Evolutionary conservation across 129 eudicot genomes (phyloP), one percentile per base, ranked within the genome.

Genomic region (Flaveria robusta): DNA sequence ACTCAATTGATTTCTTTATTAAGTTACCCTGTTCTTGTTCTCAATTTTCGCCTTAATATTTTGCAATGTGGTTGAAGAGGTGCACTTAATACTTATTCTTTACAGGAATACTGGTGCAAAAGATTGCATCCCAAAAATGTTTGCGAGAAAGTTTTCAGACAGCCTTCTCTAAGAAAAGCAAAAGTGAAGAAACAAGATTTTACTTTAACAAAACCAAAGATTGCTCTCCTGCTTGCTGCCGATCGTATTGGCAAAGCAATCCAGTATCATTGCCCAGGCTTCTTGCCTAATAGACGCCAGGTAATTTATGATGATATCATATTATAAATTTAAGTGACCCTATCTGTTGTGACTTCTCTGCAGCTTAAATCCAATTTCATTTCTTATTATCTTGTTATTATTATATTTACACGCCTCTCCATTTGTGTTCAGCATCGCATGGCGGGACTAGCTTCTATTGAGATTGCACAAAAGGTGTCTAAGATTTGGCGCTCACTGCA

Each of bases 401-500:
- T 26, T 71, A 8, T 71, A 31, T 72, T 27, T 34, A 22, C 45
- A 12, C 7, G 47, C 45, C 20, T 60, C 65, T 16, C n/a, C 41
- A 5, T 60, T 14, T 8, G 51, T 54, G 43, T 72, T 52, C 92
- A 94, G 98, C 92, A 94, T 86, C 97, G 98, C 31, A 94, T 89
- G 98, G 98, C 98, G 7, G 98, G 98, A 8, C 86, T 94, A 74
- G 98, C 98, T 74, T 97, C 97, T 71, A 90, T 94, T 69, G 98
- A 94, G 88, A 91, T 94, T 76, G 98, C 97, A 42, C 98, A 94
- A 75, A 91, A 85, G 83, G 96, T 94, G 66, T 86, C 95, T 42
- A 91, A 80, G 76, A 87, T 88, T 73, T 94, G 98, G 98, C 96
- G 98, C 68, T 79, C 96, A n/a, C 62, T 89, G n/a, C 97, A 89